phyloP scores from a whole-genome alignment of 345 rosid genomes.

The Turritis glabra region DNA sequence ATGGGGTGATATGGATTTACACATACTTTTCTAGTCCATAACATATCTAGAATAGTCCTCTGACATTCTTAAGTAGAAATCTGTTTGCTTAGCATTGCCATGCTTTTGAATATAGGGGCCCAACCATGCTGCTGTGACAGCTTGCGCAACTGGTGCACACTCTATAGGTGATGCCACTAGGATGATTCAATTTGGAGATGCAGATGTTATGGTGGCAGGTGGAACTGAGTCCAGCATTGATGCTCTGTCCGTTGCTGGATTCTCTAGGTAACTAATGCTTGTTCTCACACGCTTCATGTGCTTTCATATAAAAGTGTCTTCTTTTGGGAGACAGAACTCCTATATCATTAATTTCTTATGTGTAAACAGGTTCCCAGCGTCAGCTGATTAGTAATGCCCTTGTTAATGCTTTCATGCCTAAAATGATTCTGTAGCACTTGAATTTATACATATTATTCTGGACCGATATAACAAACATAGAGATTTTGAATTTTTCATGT shows the following conservation, averaged over 20 bases:
- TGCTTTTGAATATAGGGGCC: constrained; percentile 73
- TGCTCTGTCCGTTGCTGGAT: constrained; percentile 94
- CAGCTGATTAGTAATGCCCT: no score
- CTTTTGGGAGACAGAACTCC: background rate
- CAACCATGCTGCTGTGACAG: constrained; percentile 99
- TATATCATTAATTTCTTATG: background rate
- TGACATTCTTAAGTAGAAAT: constrained; percentile 8
- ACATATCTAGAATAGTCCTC: background rate
- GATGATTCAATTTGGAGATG: constrained; percentile 97
- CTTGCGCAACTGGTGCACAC: constrained; percentile 98
- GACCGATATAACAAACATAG: background rate
- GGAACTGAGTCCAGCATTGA: constrained; percentile 97
- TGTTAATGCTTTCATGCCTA: background rate
- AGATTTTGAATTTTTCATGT: background rate
- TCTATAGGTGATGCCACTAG: constrained; percentile 96
- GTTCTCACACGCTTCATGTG: background rate
- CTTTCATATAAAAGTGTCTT: background rate
- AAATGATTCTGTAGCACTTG: background rate
- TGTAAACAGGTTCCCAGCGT: no score
- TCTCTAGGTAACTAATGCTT: constrained; percentile 62
- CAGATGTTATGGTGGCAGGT: constrained; percentile 95
- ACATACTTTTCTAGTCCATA: background rate
- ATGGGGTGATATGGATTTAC: background rate
- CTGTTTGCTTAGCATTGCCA: constrained; percentile 17
- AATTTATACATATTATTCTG: no score